Evolutionary conservation across 257 asterid species (phyloP).

Genomic region (Mitragyna speciosa): DNA sequence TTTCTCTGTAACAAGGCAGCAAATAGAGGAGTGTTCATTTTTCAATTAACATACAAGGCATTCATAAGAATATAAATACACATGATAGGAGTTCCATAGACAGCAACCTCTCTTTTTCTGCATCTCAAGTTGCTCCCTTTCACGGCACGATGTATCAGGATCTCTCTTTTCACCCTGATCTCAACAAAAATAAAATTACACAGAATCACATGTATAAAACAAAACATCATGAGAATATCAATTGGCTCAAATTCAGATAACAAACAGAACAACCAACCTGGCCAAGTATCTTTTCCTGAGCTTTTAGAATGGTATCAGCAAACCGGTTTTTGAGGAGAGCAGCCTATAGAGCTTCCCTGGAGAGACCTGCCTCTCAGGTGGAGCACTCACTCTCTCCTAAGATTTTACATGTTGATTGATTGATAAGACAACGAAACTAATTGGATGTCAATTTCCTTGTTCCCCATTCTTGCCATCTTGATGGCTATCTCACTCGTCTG

Average conservation of each 20-base stretch:
- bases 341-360: slow-evolving; percentile 85
- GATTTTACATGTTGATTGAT: slow-evolving; percentile 17
- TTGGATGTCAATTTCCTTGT: slow-evolving; percentile 13
- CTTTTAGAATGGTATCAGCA: slow-evolving; percentile 86
- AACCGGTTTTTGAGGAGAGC: slow-evolving; percentile 73
- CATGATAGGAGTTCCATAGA: not conserved
- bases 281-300: slow-evolving; percentile 70
- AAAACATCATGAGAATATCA: not conserved
- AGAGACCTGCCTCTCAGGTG: slow-evolving; percentile 62
- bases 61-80: not conserved
- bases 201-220: not conserved
- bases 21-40: not conserved
- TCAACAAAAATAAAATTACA: slow-evolving; percentile 8
- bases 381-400: slow-evolving; percentile 64
- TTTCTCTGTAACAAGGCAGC: slow-evolving; percentile 52
- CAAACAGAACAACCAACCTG: too few species aligned
- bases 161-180: slow-evolving; percentile 65
- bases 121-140: slow-evolving; percentile 81
- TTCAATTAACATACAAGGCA: not conserved
- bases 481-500: slow-evolving; percentile 59
- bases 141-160: slow-evolving; percentile 78
- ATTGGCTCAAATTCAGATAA: slow-evolving; percentile 1
- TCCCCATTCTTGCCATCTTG: slow-evolving; percentile 56
- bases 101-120: slow-evolving; percentile 65
- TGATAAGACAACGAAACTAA: slow-evolving; percentile 19